phyloP scores from a whole-genome alignment of 1,284 basidiomycete species.

The Dichomitus squalens region DNA sequence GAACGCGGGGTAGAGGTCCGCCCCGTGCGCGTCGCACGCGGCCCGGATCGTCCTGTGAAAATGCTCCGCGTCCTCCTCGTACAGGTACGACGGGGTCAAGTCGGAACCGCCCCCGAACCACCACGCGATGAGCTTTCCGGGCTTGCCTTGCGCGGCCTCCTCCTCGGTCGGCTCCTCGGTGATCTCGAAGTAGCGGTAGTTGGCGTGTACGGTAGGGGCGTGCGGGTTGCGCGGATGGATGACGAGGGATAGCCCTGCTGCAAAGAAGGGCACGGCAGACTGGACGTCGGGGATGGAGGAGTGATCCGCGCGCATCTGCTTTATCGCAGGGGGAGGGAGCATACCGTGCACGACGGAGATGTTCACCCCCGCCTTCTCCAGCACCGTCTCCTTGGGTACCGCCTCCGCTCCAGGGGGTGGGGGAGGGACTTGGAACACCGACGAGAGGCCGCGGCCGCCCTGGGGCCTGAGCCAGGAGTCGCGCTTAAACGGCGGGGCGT shows the following conservation, averaged over 20 bases:
- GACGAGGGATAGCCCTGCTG: conserved; percentile 89
- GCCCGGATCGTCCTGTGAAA: conserved; percentile 85
- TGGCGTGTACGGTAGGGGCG: conserved; percentile 92
- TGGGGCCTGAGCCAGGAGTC: conserved; percentile 87
- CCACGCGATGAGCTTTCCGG: conserved; percentile 76
- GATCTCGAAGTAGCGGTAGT: conserved; percentile 98
- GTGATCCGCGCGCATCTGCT: conserved; percentile 95
- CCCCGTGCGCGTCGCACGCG: conserved; percentile 78
- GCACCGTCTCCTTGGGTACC: conserved; percentile 48
- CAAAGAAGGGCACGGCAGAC: conserved; percentile 86
- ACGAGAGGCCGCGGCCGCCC: conserved; percentile 88
- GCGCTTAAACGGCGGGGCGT: conserved; percentile 75
- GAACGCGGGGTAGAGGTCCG: conserved; percentile 76
- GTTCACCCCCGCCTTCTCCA: conserved; percentile 98
- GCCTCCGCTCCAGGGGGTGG: conserved; percentile 28
- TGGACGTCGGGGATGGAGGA: conserved; percentile 70
- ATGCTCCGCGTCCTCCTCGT: conserved; percentile 83
- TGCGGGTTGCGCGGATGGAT: conserved; percentile 94
- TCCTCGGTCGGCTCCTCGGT: conserved; percentile 50
- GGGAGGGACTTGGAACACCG: conserved; percentile 78
- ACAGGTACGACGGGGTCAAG: conserved; percentile 93
- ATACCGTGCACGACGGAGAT: conserved; percentile 91
- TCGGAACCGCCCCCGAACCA: conserved; percentile 99
- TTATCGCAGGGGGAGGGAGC: conserved; percentile 87
- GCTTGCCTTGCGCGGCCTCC: conserved; percentile 34